Percentiles rank a stretch among this genome's conserved stretches.
Conservation (phyloP, 2,329 filamentous ascomycete genomes). For the Leptographium radiaticola region DNA sequence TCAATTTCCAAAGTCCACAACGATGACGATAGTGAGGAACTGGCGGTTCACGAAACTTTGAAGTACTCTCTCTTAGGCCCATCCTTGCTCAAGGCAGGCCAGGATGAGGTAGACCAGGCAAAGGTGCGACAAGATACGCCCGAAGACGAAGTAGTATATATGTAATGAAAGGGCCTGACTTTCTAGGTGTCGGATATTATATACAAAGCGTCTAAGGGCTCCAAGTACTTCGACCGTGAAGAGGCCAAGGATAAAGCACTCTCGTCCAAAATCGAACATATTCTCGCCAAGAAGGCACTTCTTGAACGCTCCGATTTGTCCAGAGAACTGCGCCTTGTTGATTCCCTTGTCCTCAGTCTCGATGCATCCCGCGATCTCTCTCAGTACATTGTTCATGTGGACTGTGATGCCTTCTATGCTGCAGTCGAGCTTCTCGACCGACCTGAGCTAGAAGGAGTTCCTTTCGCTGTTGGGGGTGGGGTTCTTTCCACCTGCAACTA, state of each 20-base stretch:
- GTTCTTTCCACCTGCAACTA: constrained; percentile 70
- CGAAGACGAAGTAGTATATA: background rate
- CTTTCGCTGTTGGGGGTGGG: constrained; percentile 74
- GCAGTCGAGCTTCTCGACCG: constrained; percentile 78
- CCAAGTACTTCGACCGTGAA: constrained; percentile 91
- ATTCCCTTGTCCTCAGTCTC: constrained; percentile 67
- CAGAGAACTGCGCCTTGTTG: constrained; percentile 60
- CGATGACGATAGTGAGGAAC: too few relatives aligned
- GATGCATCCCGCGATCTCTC: constrained; percentile 69
- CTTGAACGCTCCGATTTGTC: constrained; percentile 66
- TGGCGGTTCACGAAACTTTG: constrained; percentile 40
- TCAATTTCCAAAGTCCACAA: background rate
- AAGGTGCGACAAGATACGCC: constrained; percentile 37
- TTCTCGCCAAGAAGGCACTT: constrained; percentile 59
- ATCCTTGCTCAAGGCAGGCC: constrained; percentile 84
- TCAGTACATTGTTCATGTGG: constrained; percentile 79
- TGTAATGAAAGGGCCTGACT: background rate
- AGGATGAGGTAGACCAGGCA: constrained; percentile 82
- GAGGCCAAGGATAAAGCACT: constrained; percentile 68
- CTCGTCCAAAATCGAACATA: constrained; percentile 73
- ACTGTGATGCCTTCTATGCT: constrained; percentile 96
- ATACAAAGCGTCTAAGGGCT: constrained; percentile 91
- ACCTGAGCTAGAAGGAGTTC: constrained; percentile 72
- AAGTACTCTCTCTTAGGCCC: constrained; percentile 87
- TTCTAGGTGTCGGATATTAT: constrained; percentile 81